Evolutionary conservation across 2,329 filamentous ascomycete genomes (phyloP).

Genomic region (Aspergillus thermomutatus): DNA sequence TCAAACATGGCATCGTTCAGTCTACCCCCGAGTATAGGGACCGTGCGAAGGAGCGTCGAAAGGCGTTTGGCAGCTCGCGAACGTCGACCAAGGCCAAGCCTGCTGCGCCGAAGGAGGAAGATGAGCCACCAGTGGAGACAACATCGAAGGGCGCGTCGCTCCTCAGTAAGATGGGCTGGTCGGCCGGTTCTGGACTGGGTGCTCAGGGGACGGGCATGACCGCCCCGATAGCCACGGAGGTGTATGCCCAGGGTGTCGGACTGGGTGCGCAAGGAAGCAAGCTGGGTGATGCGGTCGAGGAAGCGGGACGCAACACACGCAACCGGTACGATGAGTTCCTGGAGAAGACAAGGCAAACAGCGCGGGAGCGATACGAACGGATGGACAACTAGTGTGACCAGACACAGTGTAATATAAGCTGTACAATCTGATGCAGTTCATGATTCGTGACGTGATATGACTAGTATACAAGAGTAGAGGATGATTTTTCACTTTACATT

Average conservation of each 20-base stretch:
- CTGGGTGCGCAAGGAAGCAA: constrained; percentile 49
- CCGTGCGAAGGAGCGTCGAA: constrained; percentile 44
- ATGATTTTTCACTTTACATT: not conserved
- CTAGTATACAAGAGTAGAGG: not conserved
- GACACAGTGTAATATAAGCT: not conserved
- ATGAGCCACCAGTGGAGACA: constrained; percentile 24
- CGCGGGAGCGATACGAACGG: constrained; percentile 46
- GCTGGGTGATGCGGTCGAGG: constrained; percentile 47
- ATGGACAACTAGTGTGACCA: constrained; percentile 25
- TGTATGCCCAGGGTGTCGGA: constrained; percentile 50
- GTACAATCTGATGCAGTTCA: constrained; percentile 1
- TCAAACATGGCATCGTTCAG: constrained; percentile 40
- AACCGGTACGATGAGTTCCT: constrained; percentile 48
- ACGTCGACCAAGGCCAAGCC: constrained; percentile 18
- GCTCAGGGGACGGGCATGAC: constrained; percentile 48
- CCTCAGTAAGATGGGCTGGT: constrained; percentile 52
- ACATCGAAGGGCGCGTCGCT: constrained; percentile 50
- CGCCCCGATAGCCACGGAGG: constrained; percentile 45
- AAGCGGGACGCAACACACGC: constrained; percentile 48
- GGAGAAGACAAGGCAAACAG: constrained; percentile 45
- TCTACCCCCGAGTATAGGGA: constrained; percentile 44
- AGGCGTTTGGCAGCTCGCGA: constrained; percentile 40
- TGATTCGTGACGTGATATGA: not conserved
- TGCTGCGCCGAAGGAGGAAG: constrained; percentile 28
- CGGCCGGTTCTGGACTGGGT: constrained; percentile 46